Base-by-base conservation (phyloP, 371 early-diverging fungal species). In the Parasitella parasitica region DNA sequence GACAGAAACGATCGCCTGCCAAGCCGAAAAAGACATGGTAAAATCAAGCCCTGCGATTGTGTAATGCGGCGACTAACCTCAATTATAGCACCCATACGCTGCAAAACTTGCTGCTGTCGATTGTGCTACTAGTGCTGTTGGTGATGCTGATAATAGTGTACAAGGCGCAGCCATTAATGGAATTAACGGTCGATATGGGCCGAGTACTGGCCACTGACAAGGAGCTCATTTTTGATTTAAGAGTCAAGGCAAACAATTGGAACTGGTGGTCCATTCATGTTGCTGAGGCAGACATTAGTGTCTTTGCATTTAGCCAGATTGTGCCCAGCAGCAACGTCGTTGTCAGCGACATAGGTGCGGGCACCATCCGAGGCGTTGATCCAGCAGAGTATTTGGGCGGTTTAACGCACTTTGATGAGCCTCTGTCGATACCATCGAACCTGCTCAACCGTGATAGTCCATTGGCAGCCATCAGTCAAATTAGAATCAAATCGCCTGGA, bases 181-280 rank as follows among this genome's bases (percentile, higher is more conserved):
- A 84, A 13, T 72, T 87, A 16, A 61, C 67, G 7, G 76, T 77
- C 6, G 72, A 72, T 7, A 80, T 89, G 64, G 76, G 84, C 13
- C 70, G 87, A 51, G 85, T 89, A 6, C 63, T 89, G 51, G 86
- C 89, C 4, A 80, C 88, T 2, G 88, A 89, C 38, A 87, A 86
- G 64, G 88, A 86, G 60, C 72, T 89, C 6, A 78, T 89, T 20
- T 89, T 89, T 54, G 86, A 86, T 63, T 61, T 87, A 54, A 81
- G 81, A 46, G 71, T 89, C 20, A 71, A 77, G 35, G 82, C 84
- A 0, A 70, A 73, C 24, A 89, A 89, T 57, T 73, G 73, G 34
- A 86, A 86, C 55, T 74, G 82, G 61, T 85, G 86, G 81, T 78
- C 84, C 15, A 73, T 89, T 1, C 74, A 74, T 50, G 67, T 89